A percentile compares a stretch with the other conserved stretches of the same genome.
These are phyloP conservation scores for Mucor plumbeus DNA, from an alignment of 371 early-diverging fungal genomes.

Conservation along the genomic window DNA sequence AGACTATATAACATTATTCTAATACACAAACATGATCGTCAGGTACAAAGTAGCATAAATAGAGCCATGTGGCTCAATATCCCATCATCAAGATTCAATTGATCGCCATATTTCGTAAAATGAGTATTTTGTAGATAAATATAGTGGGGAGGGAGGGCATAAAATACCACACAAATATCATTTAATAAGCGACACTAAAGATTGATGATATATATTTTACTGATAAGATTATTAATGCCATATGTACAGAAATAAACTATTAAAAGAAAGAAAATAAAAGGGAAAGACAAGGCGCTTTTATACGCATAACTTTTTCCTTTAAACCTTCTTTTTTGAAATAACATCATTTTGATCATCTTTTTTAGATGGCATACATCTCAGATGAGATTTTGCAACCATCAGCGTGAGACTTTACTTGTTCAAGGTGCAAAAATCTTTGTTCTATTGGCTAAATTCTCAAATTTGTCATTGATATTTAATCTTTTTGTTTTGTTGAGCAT, in stretches of 20 bases:
- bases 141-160: neutral
- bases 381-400: conserved; percentile 3
- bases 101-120: neutral
- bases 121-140: neutral
- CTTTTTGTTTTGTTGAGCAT: too few species aligned
- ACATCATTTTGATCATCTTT: conserved; percentile 4
- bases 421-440: neutral
- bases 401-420: neutral
- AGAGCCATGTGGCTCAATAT: neutral
- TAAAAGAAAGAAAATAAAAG: neutral
- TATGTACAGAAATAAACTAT: neutral
- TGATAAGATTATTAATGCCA: neutral
- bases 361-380: neutral
- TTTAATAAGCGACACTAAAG: neutral
- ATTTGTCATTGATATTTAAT: neutral
- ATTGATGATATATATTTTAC: neutral
- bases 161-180: neutral
- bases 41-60: neutral
- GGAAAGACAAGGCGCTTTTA: neutral
- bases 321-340: conserved; percentile 6
- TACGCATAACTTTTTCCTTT: neutral
- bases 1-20: neutral
- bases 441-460: neutral
- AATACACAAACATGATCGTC: neutral
- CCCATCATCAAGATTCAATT: too few species aligned